Evolutionary conservation across 257 asterid genomes (phyloP).

Genomic region (Primulina eburnea): DNA sequence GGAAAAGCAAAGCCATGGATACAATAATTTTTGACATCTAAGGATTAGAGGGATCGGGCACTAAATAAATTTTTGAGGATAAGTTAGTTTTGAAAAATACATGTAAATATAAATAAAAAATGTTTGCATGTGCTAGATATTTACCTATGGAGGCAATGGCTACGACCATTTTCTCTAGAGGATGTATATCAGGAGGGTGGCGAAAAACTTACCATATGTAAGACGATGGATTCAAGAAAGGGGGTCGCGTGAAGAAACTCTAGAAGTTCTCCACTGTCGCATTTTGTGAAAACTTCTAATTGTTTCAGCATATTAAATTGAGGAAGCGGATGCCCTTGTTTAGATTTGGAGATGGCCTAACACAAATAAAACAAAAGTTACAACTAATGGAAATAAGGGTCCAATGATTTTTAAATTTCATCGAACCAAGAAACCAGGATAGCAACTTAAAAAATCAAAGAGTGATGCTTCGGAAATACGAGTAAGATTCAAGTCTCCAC

Average conservation of each 20-base stretch:
- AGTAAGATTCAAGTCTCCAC: no score
- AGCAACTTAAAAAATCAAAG: no score
- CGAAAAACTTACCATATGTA: constrained; percentile 3
- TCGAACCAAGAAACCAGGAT: no score
- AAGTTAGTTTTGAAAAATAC: no score
- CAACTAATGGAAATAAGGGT: not conserved
- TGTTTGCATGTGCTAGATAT: not conserved
- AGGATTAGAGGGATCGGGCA: constrained; percentile 25
- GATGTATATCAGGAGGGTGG: not conserved
- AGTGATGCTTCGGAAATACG: no score
- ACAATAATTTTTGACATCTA: constrained; percentile 9
- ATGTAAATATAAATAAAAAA: no score
- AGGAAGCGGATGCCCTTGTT: constrained; percentile 4
- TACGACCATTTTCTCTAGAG: no score
- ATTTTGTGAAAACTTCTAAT: not conserved
- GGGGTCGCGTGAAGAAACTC: not conserved
- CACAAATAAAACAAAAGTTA: not conserved
- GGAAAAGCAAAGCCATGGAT: no score
- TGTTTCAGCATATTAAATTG: not conserved
- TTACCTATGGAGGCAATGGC: no score
- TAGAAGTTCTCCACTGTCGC: not conserved
- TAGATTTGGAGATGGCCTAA: constrained; percentile 3
- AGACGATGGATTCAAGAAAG: not conserved
- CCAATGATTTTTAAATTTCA: no score
- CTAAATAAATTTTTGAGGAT: constrained; percentile 7